Evolutionary conservation across 352 stramenopile species (phyloP).

Genomic region (Globisporangium acanthophoron): DNA sequence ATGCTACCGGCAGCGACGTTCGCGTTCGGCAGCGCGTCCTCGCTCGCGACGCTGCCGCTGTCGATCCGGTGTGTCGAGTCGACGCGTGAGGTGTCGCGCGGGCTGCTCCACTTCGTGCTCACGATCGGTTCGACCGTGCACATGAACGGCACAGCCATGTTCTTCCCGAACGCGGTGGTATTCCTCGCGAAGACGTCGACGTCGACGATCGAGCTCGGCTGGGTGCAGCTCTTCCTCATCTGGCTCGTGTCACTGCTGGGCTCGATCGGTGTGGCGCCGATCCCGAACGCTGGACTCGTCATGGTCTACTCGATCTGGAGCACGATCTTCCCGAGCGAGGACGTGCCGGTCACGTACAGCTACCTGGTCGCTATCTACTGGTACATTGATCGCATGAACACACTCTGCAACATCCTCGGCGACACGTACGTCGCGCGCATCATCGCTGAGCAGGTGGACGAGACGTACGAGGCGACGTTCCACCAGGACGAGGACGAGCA

Average conservation of each 20-base stretch:
- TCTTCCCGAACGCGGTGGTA: constrained; percentile 60
- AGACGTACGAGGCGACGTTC: constrained; percentile 32
- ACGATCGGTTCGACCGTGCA: constrained; percentile 66
- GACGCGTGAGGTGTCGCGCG: constrained; percentile 49
- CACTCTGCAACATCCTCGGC: constrained; percentile 62
- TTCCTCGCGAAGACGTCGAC: constrained; percentile 58
- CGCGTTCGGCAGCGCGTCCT: constrained; percentile 60
- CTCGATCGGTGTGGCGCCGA: constrained; percentile 54
- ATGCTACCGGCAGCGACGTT: constrained; percentile 65
- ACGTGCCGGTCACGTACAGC: constrained; percentile 56
- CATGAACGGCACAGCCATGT: constrained; percentile 77
- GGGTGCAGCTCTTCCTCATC: constrained; percentile 47
- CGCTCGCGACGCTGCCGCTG: constrained; percentile 56
- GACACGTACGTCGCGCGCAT: constrained; percentile 71
- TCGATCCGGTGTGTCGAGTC: constrained; percentile 62
- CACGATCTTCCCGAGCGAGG: constrained; percentile 51
- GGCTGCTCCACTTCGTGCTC: constrained; percentile 58
- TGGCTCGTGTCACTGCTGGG: constrained; percentile 54
- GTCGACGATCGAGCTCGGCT: constrained; percentile 30
- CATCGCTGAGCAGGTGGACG: constrained; percentile 69
- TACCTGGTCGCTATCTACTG: constrained; percentile 73
- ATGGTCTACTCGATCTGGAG: constrained; percentile 76
- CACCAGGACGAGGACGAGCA: not conserved
- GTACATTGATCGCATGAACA: constrained; percentile 68
- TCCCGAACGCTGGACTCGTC: constrained; percentile 64